phyloP scores from a whole-genome alignment of 768 basidiomycete genomes.

The Amanita fuliginea region DNA sequence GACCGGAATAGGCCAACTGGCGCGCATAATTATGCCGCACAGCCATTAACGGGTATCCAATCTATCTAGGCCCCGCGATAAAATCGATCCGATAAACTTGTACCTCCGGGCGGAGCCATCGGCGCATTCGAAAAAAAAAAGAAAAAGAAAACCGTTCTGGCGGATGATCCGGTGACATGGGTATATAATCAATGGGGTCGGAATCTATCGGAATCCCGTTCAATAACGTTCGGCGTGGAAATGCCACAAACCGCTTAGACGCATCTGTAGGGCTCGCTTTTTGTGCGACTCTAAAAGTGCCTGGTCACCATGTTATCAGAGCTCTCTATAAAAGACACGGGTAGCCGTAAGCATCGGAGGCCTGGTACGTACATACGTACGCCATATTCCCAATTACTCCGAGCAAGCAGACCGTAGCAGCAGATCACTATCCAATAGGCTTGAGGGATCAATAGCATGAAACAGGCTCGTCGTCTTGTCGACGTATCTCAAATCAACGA shows the following conservation, averaged over 20 bases:
- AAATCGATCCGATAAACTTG: too few relatives aligned
- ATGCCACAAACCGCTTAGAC: neutral
- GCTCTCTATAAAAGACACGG: neutral
- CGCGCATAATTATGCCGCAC: neutral
- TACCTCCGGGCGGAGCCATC: too few relatives aligned
- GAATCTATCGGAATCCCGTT: neutral
- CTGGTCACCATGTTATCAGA: neutral
- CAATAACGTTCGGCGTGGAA: neutral
- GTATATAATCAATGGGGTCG: too few relatives aligned
- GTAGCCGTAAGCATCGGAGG: neutral
- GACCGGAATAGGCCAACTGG: neutral
- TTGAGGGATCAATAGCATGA: neutral
- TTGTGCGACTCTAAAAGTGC: neutral
- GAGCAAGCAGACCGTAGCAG: neutral
- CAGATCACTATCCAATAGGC: neutral
- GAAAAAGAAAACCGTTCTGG: slow-evolving; percentile 19
- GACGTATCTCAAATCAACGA: neutral
- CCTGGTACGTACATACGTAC: neutral
- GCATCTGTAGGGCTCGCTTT: neutral
- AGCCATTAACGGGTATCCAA: neutral
- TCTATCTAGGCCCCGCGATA: too few relatives aligned
- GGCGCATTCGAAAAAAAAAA: neutral
- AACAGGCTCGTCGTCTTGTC: neutral
- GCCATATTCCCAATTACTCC: neutral
- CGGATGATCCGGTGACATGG: slow-evolving; percentile 62